phyloP scores from a whole-genome alignment of 768 basidiomycete species.

The Rhizopogon vinicolor region DNA sequence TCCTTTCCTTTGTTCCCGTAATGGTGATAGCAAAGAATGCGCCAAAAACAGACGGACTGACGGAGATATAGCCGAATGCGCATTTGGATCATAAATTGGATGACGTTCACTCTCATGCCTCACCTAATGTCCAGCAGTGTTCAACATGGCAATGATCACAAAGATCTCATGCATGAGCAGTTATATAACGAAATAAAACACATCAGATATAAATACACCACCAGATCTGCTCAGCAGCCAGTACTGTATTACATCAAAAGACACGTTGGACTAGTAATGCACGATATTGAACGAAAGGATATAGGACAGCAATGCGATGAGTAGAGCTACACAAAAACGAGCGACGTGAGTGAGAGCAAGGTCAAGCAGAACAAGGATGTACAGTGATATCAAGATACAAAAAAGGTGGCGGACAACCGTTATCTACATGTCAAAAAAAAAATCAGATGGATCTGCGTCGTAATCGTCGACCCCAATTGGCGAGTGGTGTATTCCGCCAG shows the following conservation, averaged over 20 bases:
- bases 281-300: neutral
- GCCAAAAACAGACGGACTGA: neutral
- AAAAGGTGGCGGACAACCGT: neutral
- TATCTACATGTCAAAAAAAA: neutral
- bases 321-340: constrained; percentile 5
- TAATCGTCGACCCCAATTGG: constrained; percentile 24
- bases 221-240: neutral
- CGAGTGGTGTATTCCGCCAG: constrained; percentile 33
- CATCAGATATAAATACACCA: neutral
- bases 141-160: neutral
- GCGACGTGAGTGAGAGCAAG: neutral
- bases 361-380: neutral
- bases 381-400: neutral
- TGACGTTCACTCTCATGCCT: neutral
- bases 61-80: neutral
- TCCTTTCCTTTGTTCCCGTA: neutral
- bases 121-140: neutral
- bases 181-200: neutral
- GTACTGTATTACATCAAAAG: neutral
- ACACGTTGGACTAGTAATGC: neutral
- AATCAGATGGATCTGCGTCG: constrained; percentile 23
- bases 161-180: neutral
- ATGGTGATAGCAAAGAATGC: neutral
- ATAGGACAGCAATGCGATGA: neutral
- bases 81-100: too few species aligned